A percentile compares a stretch with the other conserved stretches of the same genome.
Conservation (phyloP, 352 stramenopile genomes). For the Aphanomyces euteiches region DNA sequence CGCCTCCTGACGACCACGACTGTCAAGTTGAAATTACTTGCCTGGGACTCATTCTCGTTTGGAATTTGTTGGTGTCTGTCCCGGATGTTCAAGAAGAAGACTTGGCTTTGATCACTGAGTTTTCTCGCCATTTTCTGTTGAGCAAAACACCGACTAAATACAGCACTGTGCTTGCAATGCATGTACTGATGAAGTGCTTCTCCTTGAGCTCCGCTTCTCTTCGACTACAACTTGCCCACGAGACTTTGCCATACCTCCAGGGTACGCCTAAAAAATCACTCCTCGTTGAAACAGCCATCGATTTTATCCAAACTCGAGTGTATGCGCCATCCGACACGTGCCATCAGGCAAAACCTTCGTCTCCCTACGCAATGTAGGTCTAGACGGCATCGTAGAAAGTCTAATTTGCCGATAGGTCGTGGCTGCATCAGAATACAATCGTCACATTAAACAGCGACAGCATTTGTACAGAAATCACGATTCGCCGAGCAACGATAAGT, state of each 20-base stretch:
- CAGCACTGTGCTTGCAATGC: slow-evolving; percentile 58
- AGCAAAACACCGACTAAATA: slow-evolving; percentile 44
- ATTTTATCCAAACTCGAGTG: slow-evolving; percentile 62
- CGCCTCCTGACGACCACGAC: slow-evolving; percentile 57
- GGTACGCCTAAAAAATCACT: slow-evolving; percentile 43
- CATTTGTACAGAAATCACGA: slow-evolving; percentile 39
- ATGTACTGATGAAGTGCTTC: slow-evolving; percentile 61
- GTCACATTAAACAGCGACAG: slow-evolving; percentile 41
- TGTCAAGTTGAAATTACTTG: slow-evolving; percentile 63
- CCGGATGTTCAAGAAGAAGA: neutral
- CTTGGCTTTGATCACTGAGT: neutral
- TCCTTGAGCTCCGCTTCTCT: slow-evolving; percentile 43
- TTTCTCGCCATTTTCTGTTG: slow-evolving; percentile 2
- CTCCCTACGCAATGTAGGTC: neutral
- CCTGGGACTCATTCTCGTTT: slow-evolving; percentile 62
- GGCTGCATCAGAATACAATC: slow-evolving; percentile 52
- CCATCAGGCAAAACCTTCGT: neutral
- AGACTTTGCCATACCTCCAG: slow-evolving; percentile 54
- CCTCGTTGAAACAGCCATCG: slow-evolving; percentile 61
- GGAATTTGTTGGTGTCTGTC: slow-evolving; percentile 39
- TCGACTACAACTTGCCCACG: slow-evolving; percentile 44
- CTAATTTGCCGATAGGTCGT: slow-evolving; percentile 32
- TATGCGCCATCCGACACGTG: slow-evolving; percentile 6
- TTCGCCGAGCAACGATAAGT: slow-evolving; percentile 53
- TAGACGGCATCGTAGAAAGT: neutral